A percentile compares a stretch with the other conserved stretches of the same genome.
Evolutionary conservation across 768 basidiomycete genomes (phyloP).

Genomic region (Psilocybe azurescens): DNA sequence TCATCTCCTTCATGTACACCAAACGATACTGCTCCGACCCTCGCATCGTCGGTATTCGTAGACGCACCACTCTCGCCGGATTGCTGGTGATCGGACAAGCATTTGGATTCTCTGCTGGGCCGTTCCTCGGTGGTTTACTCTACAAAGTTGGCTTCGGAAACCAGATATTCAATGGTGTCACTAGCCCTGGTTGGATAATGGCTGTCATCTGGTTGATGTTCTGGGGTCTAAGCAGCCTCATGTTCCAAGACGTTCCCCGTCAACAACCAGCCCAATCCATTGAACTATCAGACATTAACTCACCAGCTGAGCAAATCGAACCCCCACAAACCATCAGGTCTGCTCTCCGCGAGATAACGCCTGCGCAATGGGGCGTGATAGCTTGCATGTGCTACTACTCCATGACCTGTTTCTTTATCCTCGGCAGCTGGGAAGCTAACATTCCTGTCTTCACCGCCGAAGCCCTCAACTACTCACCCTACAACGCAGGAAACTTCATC

Average conservation of each 20-base stretch:
- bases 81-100: conserved; percentile 70
- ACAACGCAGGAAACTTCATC: conserved; percentile 71
- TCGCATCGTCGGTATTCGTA: conserved; percentile 67
- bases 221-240: conserved; percentile 42
- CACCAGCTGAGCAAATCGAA: background rate
- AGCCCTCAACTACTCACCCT: conserved; percentile 61
- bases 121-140: conserved; percentile 65
- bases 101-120: conserved; percentile 64
- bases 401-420: conserved; percentile 73
- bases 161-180: conserved; percentile 67
- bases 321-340: conserved; percentile 7
- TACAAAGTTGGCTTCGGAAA: conserved; percentile 65
- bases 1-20: conserved; percentile 69
- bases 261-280: conserved; percentile 28
- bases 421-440: conserved; percentile 73
- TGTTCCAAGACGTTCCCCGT: conserved; percentile 45
- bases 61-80: conserved; percentile 64
- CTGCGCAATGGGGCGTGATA: conserved; percentile 52
- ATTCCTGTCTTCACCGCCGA: conserved; percentile 63
- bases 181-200: conserved; percentile 72
- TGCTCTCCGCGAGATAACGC: conserved; percentile 17
- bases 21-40: conserved; percentile 76
- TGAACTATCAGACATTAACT: conserved; percentile 47
- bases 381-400: conserved; percentile 74
- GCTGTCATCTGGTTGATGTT: conserved; percentile 56